These are phyloP conservation scores for Dryadomyces quercivorus DNA, from an alignment of 2,329 filamentous ascomycete species.

Conservation along the genomic window DNA sequence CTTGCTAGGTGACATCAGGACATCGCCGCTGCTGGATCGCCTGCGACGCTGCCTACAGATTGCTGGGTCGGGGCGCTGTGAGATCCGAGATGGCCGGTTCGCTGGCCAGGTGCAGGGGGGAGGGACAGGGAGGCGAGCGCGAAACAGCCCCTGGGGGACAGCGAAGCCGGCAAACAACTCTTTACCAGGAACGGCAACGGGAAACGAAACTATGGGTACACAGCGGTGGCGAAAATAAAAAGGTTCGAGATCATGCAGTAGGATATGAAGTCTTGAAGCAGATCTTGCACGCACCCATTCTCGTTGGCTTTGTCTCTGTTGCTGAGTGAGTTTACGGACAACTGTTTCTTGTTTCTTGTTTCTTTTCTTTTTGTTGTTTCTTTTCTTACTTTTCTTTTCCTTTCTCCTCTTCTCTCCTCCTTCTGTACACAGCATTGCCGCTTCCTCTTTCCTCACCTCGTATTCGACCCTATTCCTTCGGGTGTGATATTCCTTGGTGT, in stretches of 20 bases:
- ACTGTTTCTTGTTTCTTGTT: not conserved
- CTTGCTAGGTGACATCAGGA: too few species aligned
- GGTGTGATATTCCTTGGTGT: not conserved
- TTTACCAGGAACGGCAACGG: not conserved
- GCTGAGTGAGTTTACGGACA: too few species aligned
- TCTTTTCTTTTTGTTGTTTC: not conserved
- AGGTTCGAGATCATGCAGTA: conserved; percentile 13
- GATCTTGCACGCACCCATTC: conserved; percentile 8
- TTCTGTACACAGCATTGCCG: too few species aligned
- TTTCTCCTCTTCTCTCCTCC: too few species aligned
- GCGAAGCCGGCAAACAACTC: too few species aligned
- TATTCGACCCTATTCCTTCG: not conserved
- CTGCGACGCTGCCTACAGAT: too few species aligned
- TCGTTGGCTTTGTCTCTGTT: not conserved
- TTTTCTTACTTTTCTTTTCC: not conserved
- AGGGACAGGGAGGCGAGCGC: not conserved
- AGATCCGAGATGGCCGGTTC: too few species aligned
- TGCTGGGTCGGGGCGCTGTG: too few species aligned
- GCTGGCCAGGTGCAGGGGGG: not conserved
- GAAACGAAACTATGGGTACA: not conserved
- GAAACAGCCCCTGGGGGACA: not conserved
- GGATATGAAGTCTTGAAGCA: conserved; percentile 4
- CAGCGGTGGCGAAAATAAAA: not conserved
- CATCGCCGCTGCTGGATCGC: too few species aligned
- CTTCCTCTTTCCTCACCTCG: not conserved